Evolutionary conservation across 257 asterid genomes (phyloP), one percentile per base, ranked within the genome.

Genomic region (Petunia axillaris): DNA sequence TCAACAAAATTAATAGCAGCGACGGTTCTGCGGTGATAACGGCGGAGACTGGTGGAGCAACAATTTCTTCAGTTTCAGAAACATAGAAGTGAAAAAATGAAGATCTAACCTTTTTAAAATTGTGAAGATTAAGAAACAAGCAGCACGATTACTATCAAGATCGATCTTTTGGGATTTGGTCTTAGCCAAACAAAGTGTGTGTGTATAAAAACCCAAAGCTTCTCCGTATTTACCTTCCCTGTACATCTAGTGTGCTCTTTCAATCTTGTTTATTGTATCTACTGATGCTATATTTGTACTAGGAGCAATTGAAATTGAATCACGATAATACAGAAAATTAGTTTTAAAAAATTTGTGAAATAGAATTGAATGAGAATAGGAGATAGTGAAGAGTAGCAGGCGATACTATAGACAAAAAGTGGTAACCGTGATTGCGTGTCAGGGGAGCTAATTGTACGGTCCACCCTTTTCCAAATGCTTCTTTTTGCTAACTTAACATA

Each of bases 131-230:
- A 79, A 96, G 90, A 77, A 92, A 86, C 99, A 96, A 70, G 99
- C 99, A 83, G 99, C 99, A 11, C 98, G 97, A 82, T 96, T 96
- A 86, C 99, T 96, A 84, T 96, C 98, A 63, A 96, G 96, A 37
- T 98, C 99, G 80, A 96, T 93, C 88, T 83, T 90, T 84, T 94
- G 99, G 67, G 96, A 92, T 62, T 88, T 90, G 76, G 93, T 89
- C 89, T 89, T 94, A 46, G 99, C 95, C 87, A 87, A 57, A 76
- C 94, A 90, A 57, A 96, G 95, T 14, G 98, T 97, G 77, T 94
- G 93, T 2, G 98, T 94, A 85, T 96, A 96, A 78, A 81, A 92
- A 77, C 76, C 91, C 65, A 96, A 91, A 35, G 98, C 98, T 76
- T 94, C 94, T 76, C 81, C 85, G 81, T 92, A 90, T 86, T 83